These are phyloP conservation scores for Candida piceae DNA, from an alignment of 805 yeast species.

Conservation along the genomic window DNA sequence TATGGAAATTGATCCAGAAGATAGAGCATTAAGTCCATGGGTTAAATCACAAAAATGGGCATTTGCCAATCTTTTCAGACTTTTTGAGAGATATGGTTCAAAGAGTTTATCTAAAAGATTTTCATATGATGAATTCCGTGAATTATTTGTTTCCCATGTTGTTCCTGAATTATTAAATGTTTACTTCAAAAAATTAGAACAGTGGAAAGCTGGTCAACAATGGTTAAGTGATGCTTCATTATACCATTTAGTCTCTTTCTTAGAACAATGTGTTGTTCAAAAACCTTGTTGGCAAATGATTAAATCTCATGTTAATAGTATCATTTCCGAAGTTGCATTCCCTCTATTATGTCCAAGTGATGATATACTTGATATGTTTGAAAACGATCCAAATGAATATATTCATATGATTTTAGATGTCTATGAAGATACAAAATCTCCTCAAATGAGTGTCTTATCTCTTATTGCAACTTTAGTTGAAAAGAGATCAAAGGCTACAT, in stretches of 20 bases:
- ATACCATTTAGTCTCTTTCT: conserved; percentile 58
- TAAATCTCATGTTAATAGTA: conserved; percentile 60
- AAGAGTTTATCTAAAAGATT: conserved; percentile 39
- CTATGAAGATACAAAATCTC: conserved; percentile 54
- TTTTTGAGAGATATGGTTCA: conserved; percentile 69
- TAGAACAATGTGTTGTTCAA: conserved; percentile 55
- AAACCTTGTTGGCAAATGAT: conserved; percentile 64
- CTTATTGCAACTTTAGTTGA: conserved; percentile 68
- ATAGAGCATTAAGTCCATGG: conserved; percentile 52
- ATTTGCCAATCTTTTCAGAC: conserved; percentile 65
- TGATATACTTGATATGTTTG: conserved; percentile 69
- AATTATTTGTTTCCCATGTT: conserved; percentile 48
- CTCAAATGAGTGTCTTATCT: conserved; percentile 76
- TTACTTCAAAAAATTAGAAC: conserved; percentile 60
- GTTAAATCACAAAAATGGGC: conserved; percentile 87
- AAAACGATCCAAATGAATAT: conserved; percentile 87
- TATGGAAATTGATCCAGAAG: conserved; percentile 45
- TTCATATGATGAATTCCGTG: conserved; percentile 57
- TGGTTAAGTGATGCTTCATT: conserved; percentile 71
- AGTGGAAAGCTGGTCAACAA: conserved; percentile 59
- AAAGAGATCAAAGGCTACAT: conserved; percentile 55
- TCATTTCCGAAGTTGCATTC: conserved; percentile 69
- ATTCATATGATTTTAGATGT: conserved; percentile 71
- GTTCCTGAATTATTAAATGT: conserved; percentile 69
- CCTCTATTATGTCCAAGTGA: conserved; percentile 76